Conservation (phyloP, 139 green algal genomes). For the Mesotaenium endlicherianum region DNA sequence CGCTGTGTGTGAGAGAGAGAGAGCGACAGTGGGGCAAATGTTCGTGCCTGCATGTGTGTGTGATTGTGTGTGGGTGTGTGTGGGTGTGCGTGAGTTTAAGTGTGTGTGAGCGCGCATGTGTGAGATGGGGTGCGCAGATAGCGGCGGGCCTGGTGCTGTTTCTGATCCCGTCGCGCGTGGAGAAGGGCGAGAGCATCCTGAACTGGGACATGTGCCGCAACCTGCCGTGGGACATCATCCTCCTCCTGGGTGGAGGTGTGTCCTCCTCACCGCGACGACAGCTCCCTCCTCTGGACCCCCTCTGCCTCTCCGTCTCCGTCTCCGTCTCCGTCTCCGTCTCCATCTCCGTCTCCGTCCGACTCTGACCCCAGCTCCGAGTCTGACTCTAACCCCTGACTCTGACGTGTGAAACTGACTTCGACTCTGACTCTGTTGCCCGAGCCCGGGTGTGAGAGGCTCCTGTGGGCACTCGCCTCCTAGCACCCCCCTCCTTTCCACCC, state of each 20-base stretch:
- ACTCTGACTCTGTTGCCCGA: too few relatives aligned
- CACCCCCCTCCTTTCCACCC: too few relatives aligned
- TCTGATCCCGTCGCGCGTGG: slow-evolving; percentile 8
- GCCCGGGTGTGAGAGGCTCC: too few relatives aligned
- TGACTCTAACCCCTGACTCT: too few relatives aligned
- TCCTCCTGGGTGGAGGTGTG: slow-evolving; percentile 40
- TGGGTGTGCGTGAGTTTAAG: slow-evolving; percentile 5
- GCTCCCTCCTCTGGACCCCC: too few relatives aligned
- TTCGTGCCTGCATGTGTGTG: slow-evolving; percentile 10
- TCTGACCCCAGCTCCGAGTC: too few relatives aligned
- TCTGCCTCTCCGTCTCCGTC: too few relatives aligned
- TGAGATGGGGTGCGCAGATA: background rate
- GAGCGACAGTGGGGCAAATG: background rate
- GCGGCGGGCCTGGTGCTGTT: slow-evolving; percentile 17
- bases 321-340: too few relatives aligned
- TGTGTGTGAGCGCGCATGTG: background rate
- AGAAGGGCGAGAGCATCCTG: background rate
- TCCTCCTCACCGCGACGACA: too few relatives aligned
- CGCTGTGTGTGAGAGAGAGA: background rate
- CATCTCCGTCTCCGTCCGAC: too few relatives aligned
- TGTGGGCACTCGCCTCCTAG: too few relatives aligned
- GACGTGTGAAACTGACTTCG: too few relatives aligned
- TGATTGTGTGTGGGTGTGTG: slow-evolving; percentile 18
- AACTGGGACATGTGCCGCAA: slow-evolving; percentile 18
- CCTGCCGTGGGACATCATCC: slow-evolving; percentile 35